Base-by-base conservation (phyloP, 257 asterid species). In the Solanum habrochaites region DNA sequence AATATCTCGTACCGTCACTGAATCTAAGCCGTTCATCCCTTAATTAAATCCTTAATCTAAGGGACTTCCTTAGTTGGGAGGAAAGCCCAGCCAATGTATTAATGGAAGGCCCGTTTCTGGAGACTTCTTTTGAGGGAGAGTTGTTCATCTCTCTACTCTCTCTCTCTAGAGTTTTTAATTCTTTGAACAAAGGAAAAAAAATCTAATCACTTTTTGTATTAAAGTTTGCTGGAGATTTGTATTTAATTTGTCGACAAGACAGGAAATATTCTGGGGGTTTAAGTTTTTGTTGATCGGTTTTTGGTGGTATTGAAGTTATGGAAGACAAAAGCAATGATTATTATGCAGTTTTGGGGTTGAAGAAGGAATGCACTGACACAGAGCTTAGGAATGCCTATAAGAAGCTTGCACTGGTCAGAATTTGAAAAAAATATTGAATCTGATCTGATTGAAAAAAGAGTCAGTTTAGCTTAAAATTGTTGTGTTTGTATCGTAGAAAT, bases 321-420 rank as follows among this genome's bases (percentile, higher is more conserved):
- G 92, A 52, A n/a, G 93, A 86, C 32, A 91, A 92, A 88, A 89
- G 58, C 69, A 69, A 20, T 39, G 97, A 93, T 91, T 95, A 91
- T 91, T 96, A 94, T 87, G 92, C 81, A 11, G 94, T 96, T 80
- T 88, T 96, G 91, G 99, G 94, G 31, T 87, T 96, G 95, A 89
- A 91, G 87, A 96, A 92, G 90, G 97, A 94, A 91, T 94, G 98
- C 93, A 87, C 93, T 7, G 83, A 89, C 18, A 62, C 89, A 7
- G 99, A 96, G 85, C 94, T 95, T 40, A 95, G 91, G 87, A 89
- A 73, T 90, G 96, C 98, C 43, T 95, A 95, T 93, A 95, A 91
- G 94, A 95, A 92, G 87, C 97, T 96, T 87, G 99, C 99, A 31
- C 80, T 95, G 99, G 99, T 96, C 78, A 89, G 94, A 81, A 31